phyloP scores from a whole-genome alignment of 2,329 filamentous ascomycete genomes.

The Colletotrichum liaoningense region DNA sequence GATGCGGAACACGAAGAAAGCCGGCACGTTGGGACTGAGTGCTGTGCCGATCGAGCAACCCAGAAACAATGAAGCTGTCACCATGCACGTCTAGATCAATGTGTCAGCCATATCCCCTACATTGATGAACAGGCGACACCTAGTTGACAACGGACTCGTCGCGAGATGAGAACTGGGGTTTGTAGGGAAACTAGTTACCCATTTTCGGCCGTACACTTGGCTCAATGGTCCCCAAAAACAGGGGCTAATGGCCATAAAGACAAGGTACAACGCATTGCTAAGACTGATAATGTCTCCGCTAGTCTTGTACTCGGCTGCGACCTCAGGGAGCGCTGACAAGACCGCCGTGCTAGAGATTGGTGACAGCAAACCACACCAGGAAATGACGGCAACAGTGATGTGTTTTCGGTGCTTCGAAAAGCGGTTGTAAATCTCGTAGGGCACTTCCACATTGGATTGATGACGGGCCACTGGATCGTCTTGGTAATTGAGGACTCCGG shows the following conservation, averaged over 20 bases:
- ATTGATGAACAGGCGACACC: not conserved
- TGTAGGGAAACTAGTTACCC: slow-evolving; percentile 45
- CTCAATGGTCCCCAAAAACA: slow-evolving; percentile 76
- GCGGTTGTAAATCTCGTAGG: slow-evolving; percentile 72
- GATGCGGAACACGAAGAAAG: slow-evolving; percentile 77
- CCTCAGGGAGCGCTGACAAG: slow-evolving; percentile 79
- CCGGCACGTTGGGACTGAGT: slow-evolving; percentile 71
- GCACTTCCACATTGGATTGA: slow-evolving; percentile 45
- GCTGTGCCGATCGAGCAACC: slow-evolving; percentile 75
- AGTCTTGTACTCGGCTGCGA: slow-evolving; percentile 73
- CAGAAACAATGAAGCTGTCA: slow-evolving; percentile 61
- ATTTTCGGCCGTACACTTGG: slow-evolving; percentile 65
- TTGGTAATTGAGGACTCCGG: slow-evolving; percentile 21
- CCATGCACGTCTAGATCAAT: slow-evolving; percentile 34
- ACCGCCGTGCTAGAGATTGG: slow-evolving; percentile 81
- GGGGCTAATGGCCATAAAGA: slow-evolving; percentile 76
- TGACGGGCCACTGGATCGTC: slow-evolving; percentile 19
- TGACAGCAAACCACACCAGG: slow-evolving; percentile 81
- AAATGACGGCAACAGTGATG: slow-evolving; percentile 75
- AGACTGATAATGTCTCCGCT: slow-evolving; percentile 73
- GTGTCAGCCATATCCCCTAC: not conserved
- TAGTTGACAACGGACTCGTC: not conserved
- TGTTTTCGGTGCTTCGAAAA: slow-evolving; percentile 72
- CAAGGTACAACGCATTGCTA: slow-evolving; percentile 77
- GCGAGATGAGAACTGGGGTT: not conserved